phyloP scores from a whole-genome alignment of 1,284 basidiomycete genomes.

The Trametes sp. region DNA sequence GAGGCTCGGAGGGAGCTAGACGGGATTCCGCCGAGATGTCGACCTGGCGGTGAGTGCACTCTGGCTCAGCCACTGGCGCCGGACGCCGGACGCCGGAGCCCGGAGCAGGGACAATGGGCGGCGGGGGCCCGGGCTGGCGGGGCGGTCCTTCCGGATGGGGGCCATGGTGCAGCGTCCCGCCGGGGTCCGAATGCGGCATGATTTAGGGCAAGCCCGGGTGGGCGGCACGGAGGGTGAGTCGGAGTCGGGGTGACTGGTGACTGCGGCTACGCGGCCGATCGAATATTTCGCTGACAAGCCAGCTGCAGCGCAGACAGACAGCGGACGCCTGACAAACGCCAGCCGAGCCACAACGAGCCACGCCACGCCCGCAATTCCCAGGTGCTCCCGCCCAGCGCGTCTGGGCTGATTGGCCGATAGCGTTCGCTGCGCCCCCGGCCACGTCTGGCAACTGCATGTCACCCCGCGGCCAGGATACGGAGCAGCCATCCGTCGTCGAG shows the following conservation, averaged over 20 bases:
- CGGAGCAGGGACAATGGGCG: slow-evolving; percentile 23
- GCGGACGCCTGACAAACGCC: slow-evolving; percentile 29
- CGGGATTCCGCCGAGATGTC: slow-evolving; percentile 28
- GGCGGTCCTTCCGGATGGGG: slow-evolving; percentile 23
- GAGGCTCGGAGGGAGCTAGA: slow-evolving; percentile 25
- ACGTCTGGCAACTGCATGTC: slow-evolving; percentile 21
- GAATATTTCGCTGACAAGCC: slow-evolving; percentile 31
- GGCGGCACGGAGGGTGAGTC: slow-evolving; percentile 26
- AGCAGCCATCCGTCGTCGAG: slow-evolving; percentile 20
- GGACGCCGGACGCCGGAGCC: slow-evolving; percentile 15
- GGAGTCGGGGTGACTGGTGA: slow-evolving; percentile 22
- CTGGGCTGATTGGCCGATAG: slow-evolving; percentile 20
- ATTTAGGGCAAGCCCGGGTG: slow-evolving; percentile 35
- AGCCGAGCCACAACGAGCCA: neutral
- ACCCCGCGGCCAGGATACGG: slow-evolving; percentile 18
- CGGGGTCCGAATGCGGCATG: slow-evolving; percentile 20
- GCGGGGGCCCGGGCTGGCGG: slow-evolving; percentile 17
- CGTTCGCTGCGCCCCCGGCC: slow-evolving; percentile 1
- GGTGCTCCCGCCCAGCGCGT: slow-evolving; percentile 1
- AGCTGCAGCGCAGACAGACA: slow-evolving; percentile 17
- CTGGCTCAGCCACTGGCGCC: neutral
- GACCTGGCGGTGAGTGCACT: neutral
- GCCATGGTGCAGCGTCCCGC: slow-evolving; percentile 27
- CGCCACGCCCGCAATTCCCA: slow-evolving; percentile 13
- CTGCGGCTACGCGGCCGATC: slow-evolving; percentile 32